Base-by-base conservation (phyloP, 768 basidiomycete genomes). In the Podaxis sp. region DNA sequence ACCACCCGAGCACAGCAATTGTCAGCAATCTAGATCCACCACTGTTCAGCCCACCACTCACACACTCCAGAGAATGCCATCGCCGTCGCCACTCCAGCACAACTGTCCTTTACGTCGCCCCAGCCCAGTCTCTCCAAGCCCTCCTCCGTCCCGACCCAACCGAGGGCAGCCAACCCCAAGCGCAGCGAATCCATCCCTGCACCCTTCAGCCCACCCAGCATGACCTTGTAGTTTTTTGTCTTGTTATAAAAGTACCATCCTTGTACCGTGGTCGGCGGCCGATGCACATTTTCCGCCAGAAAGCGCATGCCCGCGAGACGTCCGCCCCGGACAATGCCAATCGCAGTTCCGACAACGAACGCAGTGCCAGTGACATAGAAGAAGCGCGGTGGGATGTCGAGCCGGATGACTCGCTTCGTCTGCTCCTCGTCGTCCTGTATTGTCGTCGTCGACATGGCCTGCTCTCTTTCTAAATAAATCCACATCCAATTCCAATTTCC, bases 181-280 rank as follows among this genome's bases (percentile, higher is more conserved):
- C 78, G 81, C 56, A 73, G 66, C 1, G 82, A 88, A 56, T 91
- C 85, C 60, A 66, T 65, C 1, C 82, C 89, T 5, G 84, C 93
- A 15, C 85, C 87, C 68, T 84, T 85, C 71, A 95, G 71, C 8
- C 84, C 93, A 0, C 83, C 89, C 65, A 87, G 80, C 70, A 93
- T 82, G 67, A 95, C 85, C 67, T 85, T 81, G 80, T 95, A 96
- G 79, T 96, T 96, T 75, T 96, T 96, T 30, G 93, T 95, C 80
- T 96, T 96, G 73, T 93, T 91, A 85, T 96, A 96, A 69, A 93
- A 90, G 74, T 95, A 96, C 94, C 95, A 96, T 63, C 95, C 95
- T 67, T 89, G 85, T 62, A 93, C 83, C 33, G 95, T 96, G 67
- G 77, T 88, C 22, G 94, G 94, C 53, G 90, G 82, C 60, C 92